Base-by-base conservation (phyloP, 352 stramenopile genomes). In the Phytophthora meadii region DNA sequence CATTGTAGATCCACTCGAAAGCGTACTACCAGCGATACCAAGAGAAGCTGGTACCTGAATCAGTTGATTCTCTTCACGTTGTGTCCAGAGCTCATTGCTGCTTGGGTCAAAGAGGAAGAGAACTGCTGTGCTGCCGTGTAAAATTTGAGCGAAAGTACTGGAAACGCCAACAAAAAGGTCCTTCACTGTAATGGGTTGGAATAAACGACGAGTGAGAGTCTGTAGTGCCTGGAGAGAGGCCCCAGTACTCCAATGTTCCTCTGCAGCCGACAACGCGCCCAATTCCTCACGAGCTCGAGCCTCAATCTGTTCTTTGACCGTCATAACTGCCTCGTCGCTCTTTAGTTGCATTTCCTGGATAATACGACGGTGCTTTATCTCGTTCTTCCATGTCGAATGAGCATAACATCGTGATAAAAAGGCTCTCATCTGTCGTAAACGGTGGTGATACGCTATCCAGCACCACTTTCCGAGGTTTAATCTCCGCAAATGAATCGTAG, bases 11-110 rank as follows among this genome's bases (percentile, higher is more conserved):
- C 56, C 61, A 34, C 59, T 80, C 0, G 81, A 77, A 10, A 89
- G 48, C 11, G 79, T 73, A 14, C 56, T 75, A 1, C 84, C 84
- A 41, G 81, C 74, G 50, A 93, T 86, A 0, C 84, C 84, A 1
- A 91, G 58, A 24, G 77, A 77, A 3, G 74, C 79, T 6, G 84
- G 76, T 0, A 85, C 74, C 59, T 88, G 79, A n/a, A 81, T 70
- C 4, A 71, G 60, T 34, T 72, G 79, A 25, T 61, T 73, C 42
- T 72, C 71, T 27, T 86, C 75, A 10, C 72, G 74, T 51, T 87
- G 77, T 8, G 81, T 88, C 84, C 84, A 93, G 2, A 93, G 64
- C 32, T 93, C 77, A 19, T 91, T 88, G 25, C 55, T 79, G 7
- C 69, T 75, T 17, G 84, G 75, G 27, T 93, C 82, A 15, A 91